phyloP scores from a whole-genome alignment of 1,139 yeast species.

The Nakaseomyces uthaithaninus region DNA sequence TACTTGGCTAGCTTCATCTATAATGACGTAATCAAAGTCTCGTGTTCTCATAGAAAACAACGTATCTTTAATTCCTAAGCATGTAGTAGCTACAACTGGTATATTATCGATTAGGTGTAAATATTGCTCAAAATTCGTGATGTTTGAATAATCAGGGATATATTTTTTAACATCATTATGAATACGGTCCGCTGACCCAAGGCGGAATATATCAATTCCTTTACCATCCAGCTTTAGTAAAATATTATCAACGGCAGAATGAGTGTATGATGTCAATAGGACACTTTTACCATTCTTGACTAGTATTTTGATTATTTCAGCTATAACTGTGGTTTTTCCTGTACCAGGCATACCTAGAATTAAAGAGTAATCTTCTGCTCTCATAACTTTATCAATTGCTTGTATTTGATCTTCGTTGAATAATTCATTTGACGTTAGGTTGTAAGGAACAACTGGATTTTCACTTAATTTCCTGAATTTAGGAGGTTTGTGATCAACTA shows the following conservation, averaged over 20 bases:
- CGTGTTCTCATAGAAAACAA: constrained; percentile 40
- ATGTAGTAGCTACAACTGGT: constrained; percentile 80
- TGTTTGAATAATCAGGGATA: constrained; percentile 40
- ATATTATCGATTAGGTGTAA: constrained; percentile 44
- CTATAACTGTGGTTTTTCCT: constrained; percentile 90
- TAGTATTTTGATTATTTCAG: constrained; percentile 57
- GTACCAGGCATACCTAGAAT: constrained; percentile 98
- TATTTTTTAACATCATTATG: constrained; percentile 54
- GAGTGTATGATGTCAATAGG: constrained; percentile 79
- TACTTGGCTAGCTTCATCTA: constrained; percentile 95
- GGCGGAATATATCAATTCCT: constrained; percentile 45
- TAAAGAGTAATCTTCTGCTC: constrained; percentile 66
- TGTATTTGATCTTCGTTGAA: constrained; percentile 61
- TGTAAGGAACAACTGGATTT: constrained; percentile 27
- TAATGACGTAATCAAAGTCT: constrained; percentile 81
- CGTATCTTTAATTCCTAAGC: constrained; percentile 67
- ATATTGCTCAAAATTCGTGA: constrained; percentile 42
- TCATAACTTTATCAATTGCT: constrained; percentile 60
- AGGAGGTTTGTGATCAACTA: constrained; percentile 56
- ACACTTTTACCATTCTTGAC: constrained; percentile 52
- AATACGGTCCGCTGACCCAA: constrained; percentile 51
- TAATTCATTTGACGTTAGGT: constrained; percentile 12
- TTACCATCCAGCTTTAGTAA: constrained; percentile 55
- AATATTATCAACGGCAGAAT: constrained; percentile 93
- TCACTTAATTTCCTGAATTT: constrained; percentile 28